A percentile compares a stretch with the other conserved stretches of the same genome.
phyloP scores from a whole-genome alignment of 1,139 yeast genomes.

The Pneumocystis wakefieldiae region DNA sequence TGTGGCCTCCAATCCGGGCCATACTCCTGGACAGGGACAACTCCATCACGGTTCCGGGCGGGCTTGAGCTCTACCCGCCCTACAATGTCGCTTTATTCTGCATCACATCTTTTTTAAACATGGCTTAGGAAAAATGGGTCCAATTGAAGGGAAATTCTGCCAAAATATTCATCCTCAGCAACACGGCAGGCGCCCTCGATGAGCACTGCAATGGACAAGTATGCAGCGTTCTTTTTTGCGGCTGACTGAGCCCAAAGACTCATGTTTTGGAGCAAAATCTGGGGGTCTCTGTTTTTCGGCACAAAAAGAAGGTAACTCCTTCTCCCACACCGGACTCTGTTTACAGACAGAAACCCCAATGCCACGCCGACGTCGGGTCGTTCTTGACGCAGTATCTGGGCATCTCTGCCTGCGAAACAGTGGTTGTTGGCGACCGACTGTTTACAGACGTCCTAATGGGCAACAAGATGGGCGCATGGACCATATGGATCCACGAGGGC shows the following conservation, averaged over 20 bases:
- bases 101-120: slow-evolving; percentile 2
- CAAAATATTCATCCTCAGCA: slow-evolving; percentile 66
- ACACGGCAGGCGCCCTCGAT: slow-evolving; percentile 71
- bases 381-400: slow-evolving; percentile 32
- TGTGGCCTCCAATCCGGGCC: slow-evolving; percentile 41
- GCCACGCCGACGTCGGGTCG: slow-evolving; percentile 51
- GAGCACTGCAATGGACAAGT: slow-evolving; percentile 39
- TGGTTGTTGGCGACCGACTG: slow-evolving; percentile 77
- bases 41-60: slow-evolving; percentile 78
- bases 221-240: background rate
- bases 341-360: slow-evolving; percentile 68
- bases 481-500: slow-evolving; percentile 46
- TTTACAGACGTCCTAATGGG: slow-evolving; percentile 92
- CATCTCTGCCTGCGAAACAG: slow-evolving; percentile 45
- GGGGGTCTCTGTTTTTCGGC: slow-evolving; percentile 67
- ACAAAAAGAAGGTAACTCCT: slow-evolving; percentile 29
- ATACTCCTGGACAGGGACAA: slow-evolving; percentile 88
- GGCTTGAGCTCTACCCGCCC: slow-evolving; percentile 64
- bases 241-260: slow-evolving; percentile 39
- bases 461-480: slow-evolving; percentile 76
- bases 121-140: slow-evolving; percentile 37
- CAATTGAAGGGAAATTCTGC: slow-evolving; percentile 32
- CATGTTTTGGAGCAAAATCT: slow-evolving; percentile 44
- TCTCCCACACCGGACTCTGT: too few species aligned
- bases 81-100: slow-evolving; percentile 29